phyloP scores from a whole-genome alignment of 768 basidiomycete genomes.

The Pleurotus pulmonarius region DNA sequence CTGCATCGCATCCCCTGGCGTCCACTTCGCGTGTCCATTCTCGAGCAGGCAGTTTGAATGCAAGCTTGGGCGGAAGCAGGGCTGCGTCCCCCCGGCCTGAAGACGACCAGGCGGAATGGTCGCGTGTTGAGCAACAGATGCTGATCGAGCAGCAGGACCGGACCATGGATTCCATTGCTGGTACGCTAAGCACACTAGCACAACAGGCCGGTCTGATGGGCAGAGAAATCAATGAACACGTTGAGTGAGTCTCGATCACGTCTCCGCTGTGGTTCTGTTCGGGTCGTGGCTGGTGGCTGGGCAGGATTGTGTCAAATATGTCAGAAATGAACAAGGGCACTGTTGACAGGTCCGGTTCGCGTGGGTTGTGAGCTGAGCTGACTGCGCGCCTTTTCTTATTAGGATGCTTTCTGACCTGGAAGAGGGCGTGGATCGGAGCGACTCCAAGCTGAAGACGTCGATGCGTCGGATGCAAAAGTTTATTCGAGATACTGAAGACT shows the following conservation, averaged over 20 bases:
- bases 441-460: slow-evolving; percentile 59
- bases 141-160: slow-evolving; percentile 88
- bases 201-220: slow-evolving; percentile 96
- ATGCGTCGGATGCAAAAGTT: slow-evolving; percentile 75
- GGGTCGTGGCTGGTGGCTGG: slow-evolving; percentile 1
- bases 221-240: slow-evolving; percentile 86
- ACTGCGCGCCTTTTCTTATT: slow-evolving; percentile 23
- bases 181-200: slow-evolving; percentile 78
- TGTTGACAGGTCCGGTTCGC: background rate
- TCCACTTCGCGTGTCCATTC: slow-evolving; percentile 4
- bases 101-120: slow-evolving; percentile 78
- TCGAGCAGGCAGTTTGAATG: background rate
- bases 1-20: background rate
- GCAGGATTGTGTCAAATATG: background rate
- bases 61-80: slow-evolving; percentile 16
- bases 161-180: slow-evolving; percentile 83
- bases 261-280: background rate
- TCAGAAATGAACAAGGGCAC: background rate
- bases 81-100: slow-evolving; percentile 34
- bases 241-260: slow-evolving; percentile 52
- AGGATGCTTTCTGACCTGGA: slow-evolving; percentile 85
- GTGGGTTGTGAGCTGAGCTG: background rate
- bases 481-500: slow-evolving; percentile 85
- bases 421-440: slow-evolving; percentile 64
- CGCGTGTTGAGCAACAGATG: slow-evolving; percentile 83